These are phyloP conservation scores for Lepidium aucheri DNA, from an alignment of 345 rosid genomes.

Conservation along the genomic window DNA sequence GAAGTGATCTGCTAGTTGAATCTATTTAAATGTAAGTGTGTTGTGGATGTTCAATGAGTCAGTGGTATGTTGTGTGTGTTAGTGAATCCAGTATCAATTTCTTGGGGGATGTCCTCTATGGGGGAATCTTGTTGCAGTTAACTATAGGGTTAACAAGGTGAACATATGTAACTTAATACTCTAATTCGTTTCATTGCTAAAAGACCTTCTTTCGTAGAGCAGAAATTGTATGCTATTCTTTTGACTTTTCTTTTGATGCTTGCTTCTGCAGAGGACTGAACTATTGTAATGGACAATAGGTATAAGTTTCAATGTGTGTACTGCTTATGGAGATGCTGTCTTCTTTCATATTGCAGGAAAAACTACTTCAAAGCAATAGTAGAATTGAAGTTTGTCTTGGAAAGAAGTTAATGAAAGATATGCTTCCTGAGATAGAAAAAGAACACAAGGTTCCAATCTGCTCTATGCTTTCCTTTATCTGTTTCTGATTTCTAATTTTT, in stretches of 20 bases:
- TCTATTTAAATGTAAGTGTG: not conserved
- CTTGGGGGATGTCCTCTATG: not conserved
- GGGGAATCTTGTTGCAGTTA: not conserved
- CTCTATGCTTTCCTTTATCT: not conserved
- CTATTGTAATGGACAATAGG: not conserved
- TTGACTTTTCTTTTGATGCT: not conserved
- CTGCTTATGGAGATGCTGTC: not conserved
- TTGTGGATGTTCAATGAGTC: not conserved
- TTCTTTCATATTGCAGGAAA: slow-evolving; percentile 56
- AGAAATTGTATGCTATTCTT: slow-evolving; percentile 3
- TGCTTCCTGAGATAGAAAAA: slow-evolving; percentile 96
- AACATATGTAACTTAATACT: not conserved
- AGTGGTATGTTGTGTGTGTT: not conserved
- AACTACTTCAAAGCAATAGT: slow-evolving; percentile 73
- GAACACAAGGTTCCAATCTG: slow-evolving; percentile 72
- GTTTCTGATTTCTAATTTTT: not conserved
- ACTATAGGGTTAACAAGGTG: not conserved
- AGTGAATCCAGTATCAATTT: not conserved
- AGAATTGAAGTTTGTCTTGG: slow-evolving; percentile 85
- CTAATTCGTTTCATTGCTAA: not conserved
- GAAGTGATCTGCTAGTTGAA: not conserved
- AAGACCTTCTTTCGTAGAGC: not conserved
- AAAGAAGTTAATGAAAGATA: slow-evolving; percentile 78
- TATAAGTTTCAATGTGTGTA: not conserved
- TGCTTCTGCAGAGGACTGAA: not conserved